Evolutionary conservation across 2,329 filamentous ascomycete genomes (phyloP).

Genomic region (Fusarium sp.): DNA sequence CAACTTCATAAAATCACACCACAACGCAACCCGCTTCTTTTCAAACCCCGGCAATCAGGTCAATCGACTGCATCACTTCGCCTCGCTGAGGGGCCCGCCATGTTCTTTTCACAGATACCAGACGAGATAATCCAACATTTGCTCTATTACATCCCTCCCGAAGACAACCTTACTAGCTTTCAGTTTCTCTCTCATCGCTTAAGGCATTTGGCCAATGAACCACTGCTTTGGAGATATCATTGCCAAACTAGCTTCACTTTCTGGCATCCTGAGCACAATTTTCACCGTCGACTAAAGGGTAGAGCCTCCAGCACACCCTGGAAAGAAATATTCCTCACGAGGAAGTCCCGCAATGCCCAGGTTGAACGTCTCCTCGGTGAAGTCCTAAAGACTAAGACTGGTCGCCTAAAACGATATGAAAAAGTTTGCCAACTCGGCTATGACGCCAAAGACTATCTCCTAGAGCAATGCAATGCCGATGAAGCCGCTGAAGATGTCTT

Average conservation of each 20-base stretch:
- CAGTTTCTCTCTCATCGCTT: conserved; percentile 71
- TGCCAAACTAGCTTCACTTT: conserved; percentile 76
- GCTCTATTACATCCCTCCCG: conserved; percentile 70
- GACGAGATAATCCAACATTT: conserved; percentile 89
- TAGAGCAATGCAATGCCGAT: conserved; percentile 70
- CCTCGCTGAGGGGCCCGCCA: conserved; percentile 38
- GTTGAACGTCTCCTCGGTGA: conserved; percentile 69
- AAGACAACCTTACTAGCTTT: conserved; percentile 61
- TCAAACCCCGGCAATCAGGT: conserved; percentile 6
- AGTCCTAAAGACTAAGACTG: conserved; percentile 76
- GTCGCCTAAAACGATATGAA: conserved; percentile 76
- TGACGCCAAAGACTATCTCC: conserved; percentile 87
- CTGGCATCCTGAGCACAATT: conserved; percentile 77
- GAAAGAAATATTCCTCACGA: conserved; percentile 74
- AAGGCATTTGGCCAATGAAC: conserved; percentile 73
- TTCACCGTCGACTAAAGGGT: conserved; percentile 65
- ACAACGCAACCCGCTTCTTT: conserved; percentile 17
- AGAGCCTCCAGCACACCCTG: conserved; percentile 73
- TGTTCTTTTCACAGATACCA: conserved; percentile 67
- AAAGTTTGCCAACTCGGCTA: conserved; percentile 79
- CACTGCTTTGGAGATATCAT: conserved; percentile 82
- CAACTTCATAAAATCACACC: conserved; percentile 16
- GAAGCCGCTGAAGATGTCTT: conserved; percentile 77
- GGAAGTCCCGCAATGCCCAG: conserved; percentile 63
- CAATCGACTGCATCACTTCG: conserved; percentile 14